phyloP scores from a whole-genome alignment of 345 rosid species.

The Excoecaria cochinchinensis region DNA sequence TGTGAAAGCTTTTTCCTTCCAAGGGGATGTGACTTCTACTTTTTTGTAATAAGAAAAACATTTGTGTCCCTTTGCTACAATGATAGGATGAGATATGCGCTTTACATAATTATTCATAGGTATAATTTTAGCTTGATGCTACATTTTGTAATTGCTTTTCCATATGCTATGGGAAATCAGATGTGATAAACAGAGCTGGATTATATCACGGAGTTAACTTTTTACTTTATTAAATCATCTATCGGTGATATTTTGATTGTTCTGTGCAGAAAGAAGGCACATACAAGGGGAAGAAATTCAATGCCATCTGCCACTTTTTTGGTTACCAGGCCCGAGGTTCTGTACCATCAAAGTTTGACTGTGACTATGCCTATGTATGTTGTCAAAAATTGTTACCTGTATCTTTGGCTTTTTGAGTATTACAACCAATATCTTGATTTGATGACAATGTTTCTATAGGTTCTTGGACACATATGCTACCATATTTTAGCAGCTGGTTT shows the following conservation, averaged over 20 bases:
- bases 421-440: neutral
- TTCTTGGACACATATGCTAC: conserved; percentile 91
- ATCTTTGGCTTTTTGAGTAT: conserved; percentile 1
- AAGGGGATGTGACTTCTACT: neutral
- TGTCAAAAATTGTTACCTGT: conserved; percentile 14
- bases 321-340: conserved; percentile 99
- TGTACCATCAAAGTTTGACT: conserved; percentile 93
- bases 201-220: neutral
- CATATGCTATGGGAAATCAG: neutral
- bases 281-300: conserved; percentile 92
- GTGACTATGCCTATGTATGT: conserved; percentile 95
- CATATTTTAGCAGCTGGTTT: conserved; percentile 92
- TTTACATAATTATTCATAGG: neutral
- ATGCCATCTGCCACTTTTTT: conserved; percentile 96
- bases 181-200: neutral
- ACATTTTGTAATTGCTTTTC: neutral
- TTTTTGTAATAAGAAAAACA: neutral
- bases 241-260: conserved; percentile 7
- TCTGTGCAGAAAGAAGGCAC: conserved; percentile 77
- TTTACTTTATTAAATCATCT: neutral
- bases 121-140: neutral
- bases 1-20: neutral
- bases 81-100: neutral
- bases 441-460: conserved; percentile 38
- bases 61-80: neutral